Evolutionary conservation across 2,329 filamentous ascomycete genomes (phyloP), one percentile per base, ranked within the genome.

Genomic region (Zymoseptoria brevis): DNA sequence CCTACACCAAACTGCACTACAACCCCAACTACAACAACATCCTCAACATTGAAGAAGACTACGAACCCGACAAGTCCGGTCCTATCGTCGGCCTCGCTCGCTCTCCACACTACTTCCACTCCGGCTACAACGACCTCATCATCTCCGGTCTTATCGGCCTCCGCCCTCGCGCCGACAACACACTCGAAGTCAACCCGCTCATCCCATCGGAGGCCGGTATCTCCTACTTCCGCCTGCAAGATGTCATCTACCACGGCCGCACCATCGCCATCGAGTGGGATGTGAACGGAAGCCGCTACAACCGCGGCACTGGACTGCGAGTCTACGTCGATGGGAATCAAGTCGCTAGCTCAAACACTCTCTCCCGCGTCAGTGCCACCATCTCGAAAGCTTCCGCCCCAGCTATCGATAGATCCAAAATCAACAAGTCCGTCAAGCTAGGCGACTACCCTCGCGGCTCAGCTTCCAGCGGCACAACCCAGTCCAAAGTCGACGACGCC

Each of bases 61-160:
- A 78, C 61, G 71, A 78, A 50, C 70, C 76, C 0, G 75, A 76
- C 57, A 74, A 75, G n/a, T 71, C 74, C 0, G 68, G 69, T 0
- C 74, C 74, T 0, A 75, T 78, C 24, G 75, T 78, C 2, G 75
- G 75, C 0, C 69, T 78, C 4, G 70, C 73, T 29, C 73, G 76
- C 6, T 76, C 73, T 1, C 75, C 72, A 13, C 76, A 78, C 57
- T 78, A 78, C 64, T 78, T 78, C 68, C 76, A 78, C 66, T 78
- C 76, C 1, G 75, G 75, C 1, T 78, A 73, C 61, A 69, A 74
- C 24, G 76, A 78, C 57, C 68, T 75, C 2, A 66, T 78, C 35
- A 69, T 78, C 13, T 72, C 73, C 0, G 76, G 76, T 0, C 67
- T 78, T 2, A 72, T 78, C 0, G 76, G 76, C 0, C 74, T 78